Evolutionary conservation across 306 rosid species (phyloP), one percentile per base, ranked within the genome.

Genomic region (Vigna reflexopilosa): DNA sequence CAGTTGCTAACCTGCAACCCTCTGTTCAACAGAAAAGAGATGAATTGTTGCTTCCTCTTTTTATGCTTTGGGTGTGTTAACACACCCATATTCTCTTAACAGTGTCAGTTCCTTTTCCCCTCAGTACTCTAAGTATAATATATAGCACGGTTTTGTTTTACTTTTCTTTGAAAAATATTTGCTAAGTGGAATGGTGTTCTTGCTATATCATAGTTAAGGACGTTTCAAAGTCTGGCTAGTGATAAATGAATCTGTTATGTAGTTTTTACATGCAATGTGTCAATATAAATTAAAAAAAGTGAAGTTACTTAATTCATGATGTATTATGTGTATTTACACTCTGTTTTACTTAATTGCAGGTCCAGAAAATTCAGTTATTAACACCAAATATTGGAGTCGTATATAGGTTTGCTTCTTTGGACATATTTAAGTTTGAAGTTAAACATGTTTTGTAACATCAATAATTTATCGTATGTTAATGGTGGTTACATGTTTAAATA

Each of bases 371-470:
- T 67, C 98, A 96, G 77, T 71, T 79, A 61, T 81, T 96, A 81
- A 93, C 99, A 51, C 96, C 98, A 80, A 91, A 96, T 78, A 93
- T 93, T 40, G 99, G 99, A 65, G 96, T 96, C 44, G 99, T 96
- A 59, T 96, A 91, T 87, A 96, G 97, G 98, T 96, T 73, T 76
- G 87, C 63, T 70, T 77, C 75, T 71, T 38, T 8, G 20, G 26
- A 61, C 59, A 20, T 68, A 15, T 63, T 87, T 24, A 20, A 70
- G 47, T 80, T 81, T 58, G 26, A 32, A 48, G 73, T 87, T 28
- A 69, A 62, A 22, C 77, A 77, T 73, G 57, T 44, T 75, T 14
- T 65, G 28, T 58, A 40, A 13, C 15, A 20, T 72, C 50, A 12
- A 24, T 24, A 7, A 14, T 66, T 67, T 9, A 13, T 56, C 50